Evolutionary conservation across 148 eudicot species (phyloP), one percentile per base, ranked within the genome.

Genomic region (Heliamphora exappendiculata): DNA sequence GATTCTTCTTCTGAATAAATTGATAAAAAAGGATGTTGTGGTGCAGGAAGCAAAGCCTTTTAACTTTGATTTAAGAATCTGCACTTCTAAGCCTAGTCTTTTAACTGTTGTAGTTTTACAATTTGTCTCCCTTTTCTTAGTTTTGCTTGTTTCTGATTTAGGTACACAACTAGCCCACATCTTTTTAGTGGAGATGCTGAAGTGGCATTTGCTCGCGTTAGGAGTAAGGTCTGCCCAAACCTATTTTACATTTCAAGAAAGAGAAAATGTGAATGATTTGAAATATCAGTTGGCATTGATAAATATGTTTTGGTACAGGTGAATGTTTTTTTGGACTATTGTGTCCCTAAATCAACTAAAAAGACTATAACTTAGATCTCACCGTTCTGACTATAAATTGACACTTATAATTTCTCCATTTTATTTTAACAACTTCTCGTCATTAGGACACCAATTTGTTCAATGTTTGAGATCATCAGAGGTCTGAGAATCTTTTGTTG

Each of bases 101-200:
- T 17, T 1, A 39, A 22, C 47, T 33, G 16, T 37, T 28, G 47
- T n/a, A 29, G 28, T 28, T 5, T 24, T 57, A 58, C 29, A n/a
- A 49, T 9, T 16, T 39, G 3, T 57, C 64, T 44, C 33, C 14
- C 37, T 8, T 66, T 72, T 34, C 66, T 54, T 67, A 57, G 39
- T 39, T 63, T 77, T 67, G 72, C 81, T 36, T 66, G 45, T 77
- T 80, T 80, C 62, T 75, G 58, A 63, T 82, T 47, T 76, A 93
- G 98, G 92, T 94, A 94, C 86, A 94, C 98, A 36, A 91, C 98
- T 76, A 94, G 98, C 72, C 98, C 96, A 62, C 99, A 95, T 86
- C 85, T 91, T 60, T 95, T 95, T 77, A 84, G 77, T 54, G 96
- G 89, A 79, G 88, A 80, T 78, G 91, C 96, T 73, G 94, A 86